phyloP scores from a whole-genome alignment of 1,284 basidiomycete species.

The Binderoboletus segoi region DNA sequence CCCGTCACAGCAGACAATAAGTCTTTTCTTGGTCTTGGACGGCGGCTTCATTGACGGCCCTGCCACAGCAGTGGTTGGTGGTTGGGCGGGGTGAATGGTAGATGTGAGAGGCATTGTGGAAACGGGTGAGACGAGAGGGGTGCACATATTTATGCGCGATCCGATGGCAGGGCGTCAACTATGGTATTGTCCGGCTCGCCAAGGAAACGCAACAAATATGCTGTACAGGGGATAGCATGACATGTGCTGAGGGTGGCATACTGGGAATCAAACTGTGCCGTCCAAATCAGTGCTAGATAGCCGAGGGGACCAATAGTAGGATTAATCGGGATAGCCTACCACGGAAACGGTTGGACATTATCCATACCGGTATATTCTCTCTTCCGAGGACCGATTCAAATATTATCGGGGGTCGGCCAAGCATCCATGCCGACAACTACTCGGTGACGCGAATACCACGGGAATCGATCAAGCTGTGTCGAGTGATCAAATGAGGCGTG shows the following conservation, averaged over 20 bases:
- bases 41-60: neutral
- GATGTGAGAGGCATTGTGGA: constrained; percentile 17
- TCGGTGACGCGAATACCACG: too few species aligned
- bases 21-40: constrained; percentile 49
- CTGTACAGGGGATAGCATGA: neutral
- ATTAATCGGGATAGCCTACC: neutral
- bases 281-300: neutral
- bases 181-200: neutral
- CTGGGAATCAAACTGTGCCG: neutral
- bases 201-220: neutral
- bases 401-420: neutral
- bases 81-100: neutral
- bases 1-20: constrained; percentile 75
- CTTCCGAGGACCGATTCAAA: neutral
- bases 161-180: constrained; percentile 2
- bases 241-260: neutral
- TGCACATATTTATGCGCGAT: constrained; percentile 26
- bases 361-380: neutral
- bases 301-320: too few species aligned
- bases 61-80: neutral
- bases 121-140: neutral
- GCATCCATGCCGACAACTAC: neutral
- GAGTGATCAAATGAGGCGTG: neutral
- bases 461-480: neutral
- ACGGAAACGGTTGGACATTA: neutral